Evolutionary conservation across 164 flowering plant species (phyloP), one percentile per base, ranked within the genome.

Genomic region (Litsea cubeba): DNA sequence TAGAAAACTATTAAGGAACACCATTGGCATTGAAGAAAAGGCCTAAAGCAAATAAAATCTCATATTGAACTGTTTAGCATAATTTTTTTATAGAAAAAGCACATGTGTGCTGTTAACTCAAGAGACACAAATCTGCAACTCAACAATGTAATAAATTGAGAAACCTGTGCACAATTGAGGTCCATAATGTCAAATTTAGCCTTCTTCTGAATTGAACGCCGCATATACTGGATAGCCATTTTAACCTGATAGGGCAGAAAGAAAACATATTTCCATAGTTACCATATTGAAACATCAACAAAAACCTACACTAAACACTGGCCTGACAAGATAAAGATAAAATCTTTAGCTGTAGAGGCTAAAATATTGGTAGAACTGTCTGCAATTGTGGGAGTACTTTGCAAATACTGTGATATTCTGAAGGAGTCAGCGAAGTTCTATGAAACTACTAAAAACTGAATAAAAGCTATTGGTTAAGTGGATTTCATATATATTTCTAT

Each of bases 171-270:
- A 74, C 93, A 86, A 74, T 91, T 88, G 60, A 95, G 95, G 72
- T 87, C 85, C 91, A 86, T 88, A 62, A 95, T 91, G 79, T 95
- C 94, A 86, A 95, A 95, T 75, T 93, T 91, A 30, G 97, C 99
- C 82, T 85, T 91, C 80, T 87, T 93, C 70, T 84, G 92, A 79
- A 95, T 95, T 65, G 88, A 88, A 49, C 90, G 87, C 12, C 99
- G 86, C 99, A 95, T 95, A 72, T 89, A 93, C 75, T 91, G 96
- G 22, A 95, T 87, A 63, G 90, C 99, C 87, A 93, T 83, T 79
- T 89, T 95, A 49, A 95, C 94, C 98, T 95, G 78, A 30, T 0
- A 49, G n/a, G 28, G 28, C 2, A 28, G 28, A 66, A 66, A 3
- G 15, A 28, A 18, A 66, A 14, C 12, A 17, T 35, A 66, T 5